These are phyloP conservation scores for Sporothrix inflata DNA, from an alignment of 2,329 filamentous ascomycete species.

Conservation along the genomic window DNA sequence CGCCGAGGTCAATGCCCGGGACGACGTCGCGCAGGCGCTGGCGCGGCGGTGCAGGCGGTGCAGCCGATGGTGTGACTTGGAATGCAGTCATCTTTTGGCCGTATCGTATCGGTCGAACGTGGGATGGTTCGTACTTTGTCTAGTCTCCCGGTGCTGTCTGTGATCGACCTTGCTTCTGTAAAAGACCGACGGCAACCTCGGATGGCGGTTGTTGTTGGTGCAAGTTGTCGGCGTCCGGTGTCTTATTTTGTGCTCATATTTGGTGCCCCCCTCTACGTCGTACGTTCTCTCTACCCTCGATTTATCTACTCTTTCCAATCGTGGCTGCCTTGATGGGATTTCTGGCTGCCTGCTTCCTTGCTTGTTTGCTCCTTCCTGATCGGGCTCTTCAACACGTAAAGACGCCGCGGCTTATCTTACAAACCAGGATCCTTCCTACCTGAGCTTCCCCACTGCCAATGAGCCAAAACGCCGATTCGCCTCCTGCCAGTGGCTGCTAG, in stretches of 20 bases:
- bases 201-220: not conserved
- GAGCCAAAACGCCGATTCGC: not conserved
- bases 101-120: not conserved
- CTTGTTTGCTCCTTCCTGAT: constrained; percentile 18
- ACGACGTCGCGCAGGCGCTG: constrained; percentile 50
- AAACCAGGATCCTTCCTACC: not conserved
- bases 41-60: constrained; percentile 29
- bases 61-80: not conserved
- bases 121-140: not conserved
- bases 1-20: constrained; percentile 49
- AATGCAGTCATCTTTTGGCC: not conserved
- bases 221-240: not conserved
- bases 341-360: not conserved
- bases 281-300: not conserved
- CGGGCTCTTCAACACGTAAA: constrained; percentile 4
- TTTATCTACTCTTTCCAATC: not conserved
- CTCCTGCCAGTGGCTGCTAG: not conserved
- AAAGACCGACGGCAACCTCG: not conserved
- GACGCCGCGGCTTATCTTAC: constrained; percentile 1
- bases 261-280: not conserved
- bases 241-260: not conserved
- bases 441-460: not conserved
- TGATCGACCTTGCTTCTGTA: not conserved
- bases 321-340: not conserved
- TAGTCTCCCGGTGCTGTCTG: not conserved